Percentiles rank a stretch among this genome's conserved stretches.
phyloP scores from a whole-genome alignment of 1,139 yeast species.

The Yueomyces sp. region DNA sequence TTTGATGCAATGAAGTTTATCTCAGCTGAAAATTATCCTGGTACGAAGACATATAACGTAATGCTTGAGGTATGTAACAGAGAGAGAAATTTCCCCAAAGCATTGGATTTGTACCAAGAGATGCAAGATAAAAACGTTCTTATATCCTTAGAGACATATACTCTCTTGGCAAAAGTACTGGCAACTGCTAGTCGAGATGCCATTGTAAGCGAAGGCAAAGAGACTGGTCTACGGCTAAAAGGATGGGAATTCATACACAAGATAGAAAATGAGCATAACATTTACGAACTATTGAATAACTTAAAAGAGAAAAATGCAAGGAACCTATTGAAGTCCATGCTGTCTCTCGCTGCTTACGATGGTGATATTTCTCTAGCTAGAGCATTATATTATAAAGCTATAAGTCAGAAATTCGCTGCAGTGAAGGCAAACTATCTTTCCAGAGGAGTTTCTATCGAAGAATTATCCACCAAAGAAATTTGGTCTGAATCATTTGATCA shows the following conservation, averaged over 20 bases:
- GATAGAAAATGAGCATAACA: constrained; percentile 30
- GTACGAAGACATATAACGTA: constrained; percentile 51
- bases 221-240: constrained; percentile 15
- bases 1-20: constrained; percentile 82
- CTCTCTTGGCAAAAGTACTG: constrained; percentile 53
- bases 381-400: constrained; percentile 51
- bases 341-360: constrained; percentile 62
- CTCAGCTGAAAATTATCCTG: constrained; percentile 53
- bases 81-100: constrained; percentile 53
- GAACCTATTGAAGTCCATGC: constrained; percentile 51
- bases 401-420: constrained; percentile 28
- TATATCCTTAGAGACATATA: constrained; percentile 41
- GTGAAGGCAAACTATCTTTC: constrained; percentile 19
- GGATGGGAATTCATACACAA: constrained; percentile 73
- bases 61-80: constrained; percentile 56
- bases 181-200: constrained; percentile 59
- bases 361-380: constrained; percentile 70
- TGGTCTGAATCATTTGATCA: constrained; percentile 26
- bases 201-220: constrained; percentile 19
- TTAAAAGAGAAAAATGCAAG: constrained; percentile 28
- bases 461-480: constrained; percentile 1
- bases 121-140: constrained; percentile 35
- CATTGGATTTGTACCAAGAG: constrained; percentile 65
- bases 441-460: constrained; percentile 1
- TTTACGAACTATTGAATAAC: constrained; percentile 14